Evolutionary conservation across 2,329 filamentous ascomycete genomes (phyloP).

Genomic region (Anisogramma anomala): DNA sequence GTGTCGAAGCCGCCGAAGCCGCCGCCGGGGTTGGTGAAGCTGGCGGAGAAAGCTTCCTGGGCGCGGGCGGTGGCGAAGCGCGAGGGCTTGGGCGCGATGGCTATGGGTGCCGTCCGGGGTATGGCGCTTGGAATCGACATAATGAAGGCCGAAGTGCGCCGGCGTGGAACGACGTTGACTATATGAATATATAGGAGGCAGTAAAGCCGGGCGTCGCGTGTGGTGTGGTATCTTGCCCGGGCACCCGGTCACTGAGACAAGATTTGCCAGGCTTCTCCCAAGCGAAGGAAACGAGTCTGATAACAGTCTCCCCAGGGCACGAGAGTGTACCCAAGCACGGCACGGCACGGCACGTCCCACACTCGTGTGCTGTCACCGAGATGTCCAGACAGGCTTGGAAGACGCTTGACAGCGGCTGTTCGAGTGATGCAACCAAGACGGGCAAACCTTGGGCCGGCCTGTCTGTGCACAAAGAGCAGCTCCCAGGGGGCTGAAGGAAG

Average conservation of each 20-base stretch:
- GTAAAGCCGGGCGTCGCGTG: background rate
- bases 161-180: background rate
- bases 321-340: background rate
- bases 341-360: too few species aligned
- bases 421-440: too few species aligned
- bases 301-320: background rate
- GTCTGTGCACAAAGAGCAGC: too few species aligned
- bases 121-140: slow-evolving; percentile 45
- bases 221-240: too few species aligned
- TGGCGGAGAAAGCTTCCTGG: slow-evolving; percentile 38
- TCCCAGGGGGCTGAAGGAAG: too few species aligned
- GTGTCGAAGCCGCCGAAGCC: slow-evolving; percentile 40
- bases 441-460: too few species aligned
- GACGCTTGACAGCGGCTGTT: too few species aligned
- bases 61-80: slow-evolving; percentile 33
- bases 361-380: too few species aligned
- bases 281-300: background rate
- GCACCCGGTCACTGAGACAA: too few species aligned
- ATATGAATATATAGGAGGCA: background rate
- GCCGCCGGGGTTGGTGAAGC: slow-evolving; percentile 30
- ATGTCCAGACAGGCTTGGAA: too few species aligned
- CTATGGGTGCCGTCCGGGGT: slow-evolving; percentile 51
- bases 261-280: background rate
- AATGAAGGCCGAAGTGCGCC: slow-evolving; percentile 21
- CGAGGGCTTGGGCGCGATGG: slow-evolving; percentile 51